Conservation (phyloP, 495 filamentous ascomycete genomes). For the Xylaria flabelliformis region DNA sequence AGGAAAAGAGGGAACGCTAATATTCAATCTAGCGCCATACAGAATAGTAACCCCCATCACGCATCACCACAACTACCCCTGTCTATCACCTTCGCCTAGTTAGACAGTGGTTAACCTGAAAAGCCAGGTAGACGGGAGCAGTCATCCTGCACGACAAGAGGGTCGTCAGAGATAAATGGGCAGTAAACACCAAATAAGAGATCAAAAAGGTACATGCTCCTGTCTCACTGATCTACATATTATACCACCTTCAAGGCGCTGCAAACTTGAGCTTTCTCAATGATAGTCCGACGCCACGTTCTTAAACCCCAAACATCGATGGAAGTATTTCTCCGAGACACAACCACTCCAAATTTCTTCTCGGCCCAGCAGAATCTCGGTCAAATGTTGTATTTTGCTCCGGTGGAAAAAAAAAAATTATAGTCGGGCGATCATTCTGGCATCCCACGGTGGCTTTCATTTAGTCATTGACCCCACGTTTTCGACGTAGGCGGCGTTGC, state of each 20-base stretch:
- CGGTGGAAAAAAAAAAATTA: not conserved
- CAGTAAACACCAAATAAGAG: not conserved
- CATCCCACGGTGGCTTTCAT: not conserved
- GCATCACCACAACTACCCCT: not conserved
- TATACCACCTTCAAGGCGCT: not conserved
- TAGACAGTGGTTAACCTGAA: not conserved
- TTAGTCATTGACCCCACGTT: not conserved
- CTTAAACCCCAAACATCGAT: not conserved
- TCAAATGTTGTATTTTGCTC: not conserved
- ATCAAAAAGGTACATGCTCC: not conserved
- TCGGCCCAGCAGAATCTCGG: not conserved
- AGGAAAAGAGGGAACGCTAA: too few relatives aligned
- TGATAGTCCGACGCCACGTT: not conserved
- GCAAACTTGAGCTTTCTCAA: not conserved
- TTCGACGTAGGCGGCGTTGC: not conserved
- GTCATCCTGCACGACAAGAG: not conserved
- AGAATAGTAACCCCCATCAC: too few relatives aligned
- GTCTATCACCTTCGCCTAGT: not conserved
- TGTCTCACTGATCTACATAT: not conserved
- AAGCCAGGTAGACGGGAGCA: not conserved
- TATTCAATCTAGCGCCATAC: too few relatives aligned
- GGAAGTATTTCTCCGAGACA: constrained; percentile 4
- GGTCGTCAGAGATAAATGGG: not conserved
- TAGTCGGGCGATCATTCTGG: not conserved
- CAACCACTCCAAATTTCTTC: not conserved